These are phyloP conservation scores for Cercospora citrullina DNA, from an alignment of 2,329 filamentous ascomycete species.

Conservation along the genomic window DNA sequence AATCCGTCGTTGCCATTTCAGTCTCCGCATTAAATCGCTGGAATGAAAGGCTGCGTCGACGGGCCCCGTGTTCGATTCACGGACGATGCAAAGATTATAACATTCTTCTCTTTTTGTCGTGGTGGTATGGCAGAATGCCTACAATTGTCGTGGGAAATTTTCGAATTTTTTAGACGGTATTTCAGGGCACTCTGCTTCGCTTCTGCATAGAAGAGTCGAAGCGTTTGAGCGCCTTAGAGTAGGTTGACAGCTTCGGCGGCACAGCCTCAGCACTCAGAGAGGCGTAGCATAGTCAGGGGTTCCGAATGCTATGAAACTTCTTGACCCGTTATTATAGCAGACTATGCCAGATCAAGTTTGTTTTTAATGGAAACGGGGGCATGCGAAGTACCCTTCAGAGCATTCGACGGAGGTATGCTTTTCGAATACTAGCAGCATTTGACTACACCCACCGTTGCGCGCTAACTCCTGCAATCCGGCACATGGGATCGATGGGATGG, in stretches of 20 bases:
- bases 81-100: neutral
- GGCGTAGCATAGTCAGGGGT: neutral
- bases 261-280: neutral
- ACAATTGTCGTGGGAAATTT: neutral
- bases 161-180: neutral
- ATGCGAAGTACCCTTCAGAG: neutral
- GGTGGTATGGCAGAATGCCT: neutral
- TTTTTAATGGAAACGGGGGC: neutral
- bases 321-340: neutral
- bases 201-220: neutral
- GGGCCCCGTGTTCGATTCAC: constrained; percentile 24
- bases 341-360: neutral
- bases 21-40: neutral
- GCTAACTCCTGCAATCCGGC: too few relatives aligned
- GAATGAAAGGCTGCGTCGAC: neutral
- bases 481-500: too few relatives aligned
- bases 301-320: neutral
- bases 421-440: too few relatives aligned
- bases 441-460: too few relatives aligned
- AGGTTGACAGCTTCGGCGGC: neutral
- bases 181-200: neutral
- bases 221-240: neutral
- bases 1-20: neutral
- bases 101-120: neutral
- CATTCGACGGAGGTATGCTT: neutral